A percentile compares a stretch with the other conserved stretches of the same genome.
These are phyloP conservation scores for Suillus subalutaceus DNA, from an alignment of 768 basidiomycete species.

Conservation along the genomic window DNA sequence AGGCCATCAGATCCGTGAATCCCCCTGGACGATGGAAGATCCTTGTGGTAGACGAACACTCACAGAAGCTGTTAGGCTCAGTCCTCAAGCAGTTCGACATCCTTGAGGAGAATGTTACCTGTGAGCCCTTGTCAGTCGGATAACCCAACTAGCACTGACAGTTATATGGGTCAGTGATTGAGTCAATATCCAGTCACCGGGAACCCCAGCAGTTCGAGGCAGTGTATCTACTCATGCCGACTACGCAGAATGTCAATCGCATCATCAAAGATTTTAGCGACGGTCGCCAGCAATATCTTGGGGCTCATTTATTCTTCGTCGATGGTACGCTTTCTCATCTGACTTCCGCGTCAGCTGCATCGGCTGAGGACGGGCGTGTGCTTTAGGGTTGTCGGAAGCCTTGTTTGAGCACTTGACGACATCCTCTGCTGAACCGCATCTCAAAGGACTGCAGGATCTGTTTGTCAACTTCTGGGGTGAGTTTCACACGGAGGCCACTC, in stretches of 20 bases:
- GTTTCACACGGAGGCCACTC: constrained; percentile 29
- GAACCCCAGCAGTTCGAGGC: constrained; percentile 90
- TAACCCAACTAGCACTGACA: constrained; percentile 14
- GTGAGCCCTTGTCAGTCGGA: constrained; percentile 51
- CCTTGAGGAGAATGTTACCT: constrained; percentile 92
- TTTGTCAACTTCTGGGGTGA: constrained; percentile 93
- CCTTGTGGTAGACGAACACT: constrained; percentile 92
- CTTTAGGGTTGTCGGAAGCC: constrained; percentile 71
- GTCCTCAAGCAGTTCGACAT: constrained; percentile 95
- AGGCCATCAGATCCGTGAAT: constrained; percentile 84
- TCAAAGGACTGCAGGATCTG: constrained; percentile 82
- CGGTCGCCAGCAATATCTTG: constrained; percentile 72
- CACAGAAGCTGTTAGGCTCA: constrained; percentile 79
- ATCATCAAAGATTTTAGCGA: constrained; percentile 82
- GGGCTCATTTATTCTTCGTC: constrained; percentile 90
- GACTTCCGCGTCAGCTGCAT: background rate
- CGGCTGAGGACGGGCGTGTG: constrained; percentile 10
- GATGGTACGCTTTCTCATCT: constrained; percentile 61
- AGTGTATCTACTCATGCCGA: constrained; percentile 93
- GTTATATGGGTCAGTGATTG: constrained; percentile 67
- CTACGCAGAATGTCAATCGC: constrained; percentile 89
- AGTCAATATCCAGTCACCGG: constrained; percentile 82
- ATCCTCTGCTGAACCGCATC: constrained; percentile 74
- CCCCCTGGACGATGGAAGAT: constrained; percentile 95
- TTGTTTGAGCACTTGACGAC: constrained; percentile 76